Conservation (phyloP, 2,329 filamentous ascomycete genomes). For the Aspergillus sp. region DNA sequence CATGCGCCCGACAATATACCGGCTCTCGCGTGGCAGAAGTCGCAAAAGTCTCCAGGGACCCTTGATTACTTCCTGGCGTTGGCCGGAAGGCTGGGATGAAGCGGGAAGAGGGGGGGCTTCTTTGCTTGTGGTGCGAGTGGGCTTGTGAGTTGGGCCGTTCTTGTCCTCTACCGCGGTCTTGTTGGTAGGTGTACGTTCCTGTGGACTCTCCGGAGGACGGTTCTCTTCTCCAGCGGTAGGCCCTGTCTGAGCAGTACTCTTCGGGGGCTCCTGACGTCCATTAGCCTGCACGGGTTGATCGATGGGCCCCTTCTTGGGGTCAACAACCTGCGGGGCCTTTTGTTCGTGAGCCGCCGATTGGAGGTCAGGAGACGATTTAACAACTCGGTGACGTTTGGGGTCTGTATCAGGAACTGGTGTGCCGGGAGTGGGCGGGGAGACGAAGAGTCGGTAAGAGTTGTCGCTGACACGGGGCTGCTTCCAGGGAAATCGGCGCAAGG, state of each 20-base stretch:
- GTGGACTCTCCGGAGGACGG: conserved; percentile 24
- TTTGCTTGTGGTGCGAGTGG: conserved; percentile 41
- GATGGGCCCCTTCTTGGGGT: conserved; percentile 16
- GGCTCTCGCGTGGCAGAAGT: conserved; percentile 81
- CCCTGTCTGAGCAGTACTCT: conserved; percentile 23
- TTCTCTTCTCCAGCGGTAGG: conserved; percentile 30
- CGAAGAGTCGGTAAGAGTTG: conserved; percentile 93
- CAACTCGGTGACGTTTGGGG: conserved; percentile 35
- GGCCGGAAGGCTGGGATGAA: conserved; percentile 29
- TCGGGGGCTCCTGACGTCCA: conserved; percentile 21
- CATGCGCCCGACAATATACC: conserved; percentile 90
- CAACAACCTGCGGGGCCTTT: conserved; percentile 23
- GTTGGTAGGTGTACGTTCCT: conserved; percentile 29
- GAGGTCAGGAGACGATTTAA: conserved; percentile 41
- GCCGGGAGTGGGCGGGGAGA: conserved; percentile 77
- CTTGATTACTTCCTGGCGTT: conserved; percentile 73
- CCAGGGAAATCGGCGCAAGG: conserved; percentile 90
- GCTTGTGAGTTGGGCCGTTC: conserved; percentile 22
- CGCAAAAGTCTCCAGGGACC: conserved; percentile 89
- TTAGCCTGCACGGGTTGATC: conserved; percentile 15
- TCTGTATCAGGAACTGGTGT: conserved; percentile 47
- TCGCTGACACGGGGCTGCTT: conserved; percentile 89
- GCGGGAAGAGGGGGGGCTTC: conserved; percentile 40
- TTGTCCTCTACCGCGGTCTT: conserved; percentile 20
- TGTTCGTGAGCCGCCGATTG: conserved; percentile 29